Evolutionary conservation across 495 filamentous ascomycete genomes (phyloP).

Genomic region (Penicillium angulare): DNA sequence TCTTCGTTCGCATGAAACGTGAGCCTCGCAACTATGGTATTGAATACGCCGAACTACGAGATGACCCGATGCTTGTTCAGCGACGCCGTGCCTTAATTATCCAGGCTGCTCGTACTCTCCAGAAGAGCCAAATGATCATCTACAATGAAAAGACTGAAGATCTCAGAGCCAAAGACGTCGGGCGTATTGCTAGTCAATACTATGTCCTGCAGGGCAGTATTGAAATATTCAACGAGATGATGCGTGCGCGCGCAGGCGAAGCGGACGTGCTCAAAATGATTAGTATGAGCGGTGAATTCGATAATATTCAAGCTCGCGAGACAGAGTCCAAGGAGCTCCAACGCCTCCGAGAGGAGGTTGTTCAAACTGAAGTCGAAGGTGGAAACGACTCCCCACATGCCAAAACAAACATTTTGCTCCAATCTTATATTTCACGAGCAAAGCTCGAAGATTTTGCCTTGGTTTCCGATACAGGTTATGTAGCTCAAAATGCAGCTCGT

Average conservation of each 20-base stretch:
- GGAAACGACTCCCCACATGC: conserved; percentile 76
- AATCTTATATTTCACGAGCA: conserved; percentile 89
- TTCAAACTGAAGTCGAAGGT: conserved; percentile 69
- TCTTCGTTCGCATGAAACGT: conserved; percentile 92
- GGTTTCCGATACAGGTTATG: conserved; percentile 86
- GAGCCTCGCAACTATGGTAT: conserved; percentile 95
- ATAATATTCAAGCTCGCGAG: conserved; percentile 91
- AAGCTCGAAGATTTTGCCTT: conserved; percentile 90
- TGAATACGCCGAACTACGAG: conserved; percentile 82
- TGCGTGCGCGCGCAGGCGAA: conserved; percentile 77
- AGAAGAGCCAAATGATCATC: conserved; percentile 96
- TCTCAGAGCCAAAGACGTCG: conserved; percentile 87
- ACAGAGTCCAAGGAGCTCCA: conserved; percentile 78
- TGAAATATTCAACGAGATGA: conserved; percentile 91
- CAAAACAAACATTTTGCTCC: conserved; percentile 94
- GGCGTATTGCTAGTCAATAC: conserved; percentile 94
- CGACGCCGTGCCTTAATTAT: conserved; percentile 80
- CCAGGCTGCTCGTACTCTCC: conserved; percentile 78
- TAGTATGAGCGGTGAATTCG: conserved; percentile 92
- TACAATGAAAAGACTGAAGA: conserved; percentile 93
- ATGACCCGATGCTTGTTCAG: conserved; percentile 82
- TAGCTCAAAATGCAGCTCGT: conserved; percentile 90
- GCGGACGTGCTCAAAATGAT: conserved; percentile 93
- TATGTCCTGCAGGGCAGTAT: conserved; percentile 93
- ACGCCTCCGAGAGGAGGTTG: conserved; percentile 59